A percentile compares a stretch with the other conserved stretches of the same genome.
phyloP scores from a whole-genome alignment of 2,329 filamentous ascomycete genomes.

The Trichoderma sp. region DNA sequence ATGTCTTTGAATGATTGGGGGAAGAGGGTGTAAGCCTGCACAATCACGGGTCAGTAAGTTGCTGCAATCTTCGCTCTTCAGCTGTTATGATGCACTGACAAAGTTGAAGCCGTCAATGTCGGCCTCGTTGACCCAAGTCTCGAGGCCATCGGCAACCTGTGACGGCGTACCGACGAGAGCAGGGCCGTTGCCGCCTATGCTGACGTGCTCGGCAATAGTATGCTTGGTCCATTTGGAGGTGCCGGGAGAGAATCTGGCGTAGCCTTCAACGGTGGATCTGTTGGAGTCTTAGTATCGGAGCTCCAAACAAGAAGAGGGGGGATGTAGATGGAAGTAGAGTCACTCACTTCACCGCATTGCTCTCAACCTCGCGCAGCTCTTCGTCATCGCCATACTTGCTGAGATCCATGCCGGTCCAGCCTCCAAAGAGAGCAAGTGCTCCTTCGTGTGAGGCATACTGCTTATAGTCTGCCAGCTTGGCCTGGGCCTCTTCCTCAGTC shows the following conservation, averaged over 20 bases:
- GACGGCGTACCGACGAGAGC: constrained; percentile 61
- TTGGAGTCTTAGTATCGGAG: neutral
- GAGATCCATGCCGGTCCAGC: constrained; percentile 66
- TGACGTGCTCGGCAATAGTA: constrained; percentile 67
- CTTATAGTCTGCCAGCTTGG: constrained; percentile 63
- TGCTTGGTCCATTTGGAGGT: constrained; percentile 72
- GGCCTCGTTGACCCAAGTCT: constrained; percentile 49
- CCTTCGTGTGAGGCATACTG: constrained; percentile 63
- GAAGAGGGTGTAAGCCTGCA: constrained; percentile 63
- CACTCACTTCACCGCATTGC: constrained; percentile 56
- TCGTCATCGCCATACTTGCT: constrained; percentile 64
- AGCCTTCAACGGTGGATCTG: constrained; percentile 57
- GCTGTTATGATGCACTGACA: constrained; percentile 44
- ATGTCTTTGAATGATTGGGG: constrained; percentile 70
- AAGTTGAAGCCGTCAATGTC: constrained; percentile 73
- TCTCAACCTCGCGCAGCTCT: constrained; percentile 63
- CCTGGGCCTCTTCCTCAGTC: constrained; percentile 66
- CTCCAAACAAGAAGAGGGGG: neutral
- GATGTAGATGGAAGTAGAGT: rapidly evolving
- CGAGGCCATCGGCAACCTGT: constrained; percentile 38
- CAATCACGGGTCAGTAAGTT: neutral
- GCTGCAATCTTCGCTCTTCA: too few species aligned
- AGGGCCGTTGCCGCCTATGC: constrained; percentile 67
- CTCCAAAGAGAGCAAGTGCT: constrained; percentile 69
- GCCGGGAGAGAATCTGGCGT: constrained; percentile 58